Base-by-base conservation (phyloP, 495 filamentous ascomycete genomes). In the Trichoderma virens region DNA sequence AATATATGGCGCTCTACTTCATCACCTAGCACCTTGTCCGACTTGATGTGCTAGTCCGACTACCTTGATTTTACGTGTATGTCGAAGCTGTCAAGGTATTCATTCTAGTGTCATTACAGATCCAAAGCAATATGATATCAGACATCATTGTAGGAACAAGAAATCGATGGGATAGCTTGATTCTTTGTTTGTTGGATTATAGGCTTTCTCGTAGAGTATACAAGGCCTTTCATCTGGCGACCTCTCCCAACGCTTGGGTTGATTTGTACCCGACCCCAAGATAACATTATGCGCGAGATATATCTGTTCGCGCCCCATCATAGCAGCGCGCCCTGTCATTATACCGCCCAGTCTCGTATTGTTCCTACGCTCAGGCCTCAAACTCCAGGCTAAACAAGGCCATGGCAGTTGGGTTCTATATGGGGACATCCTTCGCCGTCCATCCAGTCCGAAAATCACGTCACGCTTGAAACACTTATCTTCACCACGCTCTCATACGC, bases 401-500 rank as follows among this genome's bases (percentile, higher is more conserved):
- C 38, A 11, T 5, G 5, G 38, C 18, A 5, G 5, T 47, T 20
- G 7, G 18, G 41, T 47, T 47, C 43, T 23, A 47, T 41, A 23
- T 23, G 14, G 60, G 13, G 30, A 14, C 60, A 13, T 61, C 35
- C 35, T 62, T 62, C n/a, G 61, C 16, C 23, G 11, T 23, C 25
- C 25, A 30, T 56, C 27, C 51, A 30, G 25, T 56, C 27, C 13
- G 25, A 8, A 27, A 18, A 56, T 56, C 51, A 56, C 51, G 51
- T 56, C 27, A 30, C 25, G 25, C 25, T 30, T 28, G 28, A 56
- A 28, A 27, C 25, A 14, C 7, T 5, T 30, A 30, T 27, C 51
- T 56, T 56, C 27, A 56, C 59, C 39, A 59, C 41, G 60, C 59
- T 23, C 43, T 65, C 59, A 63, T 56, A 56, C 51, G 51, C 51